Evolutionary conservation across 108 stramenopile genomes (phyloP).

Genomic region (Cyclotella kingstonii): DNA sequence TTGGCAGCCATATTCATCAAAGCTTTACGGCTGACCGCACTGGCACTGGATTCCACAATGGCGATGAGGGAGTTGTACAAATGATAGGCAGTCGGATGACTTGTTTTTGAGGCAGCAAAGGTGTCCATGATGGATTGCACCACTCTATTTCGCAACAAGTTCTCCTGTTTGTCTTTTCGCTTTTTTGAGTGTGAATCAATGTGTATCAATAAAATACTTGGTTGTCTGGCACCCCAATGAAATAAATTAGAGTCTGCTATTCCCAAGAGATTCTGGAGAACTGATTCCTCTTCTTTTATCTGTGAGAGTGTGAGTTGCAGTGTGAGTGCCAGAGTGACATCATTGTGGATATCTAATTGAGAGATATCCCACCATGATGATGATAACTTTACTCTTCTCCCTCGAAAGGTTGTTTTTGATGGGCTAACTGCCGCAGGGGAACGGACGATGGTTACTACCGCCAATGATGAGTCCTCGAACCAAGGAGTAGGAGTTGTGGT

Average conservation of each 20-base stretch:
- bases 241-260: slow-evolving; percentile 66
- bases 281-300: slow-evolving; percentile 39
- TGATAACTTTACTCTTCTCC: slow-evolving; percentile 9
- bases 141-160: slow-evolving; percentile 14
- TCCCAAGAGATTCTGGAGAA: slow-evolving; percentile 44
- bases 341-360: slow-evolving; percentile 44
- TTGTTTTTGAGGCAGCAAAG: slow-evolving; percentile 17
- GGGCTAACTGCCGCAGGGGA: slow-evolving; percentile 30
- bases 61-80: slow-evolving; percentile 57
- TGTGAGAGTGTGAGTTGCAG: slow-evolving; percentile 63
- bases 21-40: slow-evolving; percentile 67
- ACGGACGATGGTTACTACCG: slow-evolving; percentile 28
- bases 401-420: slow-evolving; percentile 27
- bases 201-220: slow-evolving; percentile 68
- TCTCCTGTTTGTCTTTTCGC: not conserved
- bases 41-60: slow-evolving; percentile 42
- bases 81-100: slow-evolving; percentile 5
- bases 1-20: slow-evolving; percentile 85
- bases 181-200: slow-evolving; percentile 24
- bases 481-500: not conserved
- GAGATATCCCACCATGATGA: slow-evolving; percentile 49
- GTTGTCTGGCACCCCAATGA: slow-evolving; percentile 69
- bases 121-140: slow-evolving; percentile 27
- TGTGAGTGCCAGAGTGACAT: slow-evolving; percentile 76
- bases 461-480: slow-evolving; percentile 10